Base-by-base conservation (phyloP, 306 rosid species). In the Rosa rugosa region DNA sequence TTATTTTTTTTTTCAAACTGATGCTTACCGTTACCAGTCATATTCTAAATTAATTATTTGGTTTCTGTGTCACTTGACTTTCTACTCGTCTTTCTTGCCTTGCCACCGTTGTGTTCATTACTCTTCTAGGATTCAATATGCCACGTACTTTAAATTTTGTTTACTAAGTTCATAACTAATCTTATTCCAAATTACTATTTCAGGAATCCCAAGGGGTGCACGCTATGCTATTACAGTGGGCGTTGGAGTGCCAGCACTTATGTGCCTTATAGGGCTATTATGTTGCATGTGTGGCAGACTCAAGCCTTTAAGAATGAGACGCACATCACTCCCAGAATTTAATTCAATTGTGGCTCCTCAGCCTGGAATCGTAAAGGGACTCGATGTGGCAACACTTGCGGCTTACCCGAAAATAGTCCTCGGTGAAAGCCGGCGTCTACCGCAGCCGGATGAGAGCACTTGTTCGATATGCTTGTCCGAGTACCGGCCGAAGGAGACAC, bases 391-490 rank as follows among this genome's bases (percentile, higher is more conserved):
- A 0, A 92, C 91, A 1, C 90, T 90, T 4, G 91, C 84, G 54
- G 89, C 91, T 0, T 92, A 84, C 67, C 94, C 90, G 6, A 90
- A 90, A 82, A 81, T 78, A 45, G 90, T 90, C 6, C 69, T 91
- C 4, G 93, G 91, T 0, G 87, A 89, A 60, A 88, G 82, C 59
- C 75, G 71, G 16, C 54, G 86, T 1, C 63, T 90, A 11, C 94
- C 86, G 2, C 84, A 75, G 82, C 83, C 84, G 3, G 84, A 84
- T 3, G 91, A 88, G 1, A 81, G 65, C 8, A 82, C 69, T 0
- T 93, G 97, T 81, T 64, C 96, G 36, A 93, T 91, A 69, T 92
- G 96, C 75, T n/a, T 93, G 63, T 86, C 90, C 0, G 91, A 93
- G 54, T 93, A 93, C 63, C 75, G 62, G 79, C 78, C 98, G 25